Conservation (phyloP, 345 rosid genomes). For the Eucalyptus pauciflora region DNA sequence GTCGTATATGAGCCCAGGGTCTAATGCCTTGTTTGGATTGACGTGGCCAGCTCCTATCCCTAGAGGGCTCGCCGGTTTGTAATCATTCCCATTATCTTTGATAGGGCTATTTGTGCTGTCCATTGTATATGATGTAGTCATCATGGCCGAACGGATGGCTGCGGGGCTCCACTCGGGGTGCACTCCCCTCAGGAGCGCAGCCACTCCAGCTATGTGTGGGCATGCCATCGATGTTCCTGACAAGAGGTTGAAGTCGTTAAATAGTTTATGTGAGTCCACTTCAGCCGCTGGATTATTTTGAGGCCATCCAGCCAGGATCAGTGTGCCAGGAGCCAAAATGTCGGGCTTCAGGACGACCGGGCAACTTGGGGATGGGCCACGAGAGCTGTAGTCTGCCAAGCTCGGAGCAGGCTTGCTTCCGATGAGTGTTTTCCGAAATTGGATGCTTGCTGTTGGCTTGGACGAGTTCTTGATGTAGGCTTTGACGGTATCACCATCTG, state of each 20-base stretch:
- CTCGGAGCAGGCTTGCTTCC: slow-evolving; percentile 32
- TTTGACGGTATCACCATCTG: background rate
- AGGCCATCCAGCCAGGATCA: slow-evolving; percentile 34
- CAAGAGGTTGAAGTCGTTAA: slow-evolving; percentile 15
- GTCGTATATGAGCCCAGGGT: slow-evolving; percentile 24
- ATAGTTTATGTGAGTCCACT: background rate
- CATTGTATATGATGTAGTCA: slow-evolving; percentile 25
- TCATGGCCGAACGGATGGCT: slow-evolving; percentile 32
- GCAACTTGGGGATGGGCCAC: slow-evolving; percentile 42
- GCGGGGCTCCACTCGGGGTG: slow-evolving; percentile 44
- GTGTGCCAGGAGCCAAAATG: slow-evolving; percentile 37
- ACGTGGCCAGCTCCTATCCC: slow-evolving; percentile 35
- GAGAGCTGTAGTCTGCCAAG: slow-evolving; percentile 24
- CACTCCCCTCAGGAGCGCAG: slow-evolving; percentile 30
- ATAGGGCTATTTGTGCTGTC: slow-evolving; percentile 18
- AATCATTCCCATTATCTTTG: slow-evolving; percentile 22
- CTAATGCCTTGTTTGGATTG: slow-evolving; percentile 18
- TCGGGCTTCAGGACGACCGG: slow-evolving; percentile 40
- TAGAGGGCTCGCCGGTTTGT: slow-evolving; percentile 22
- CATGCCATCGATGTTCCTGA: slow-evolving; percentile 55
- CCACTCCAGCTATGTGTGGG: slow-evolving; percentile 46
- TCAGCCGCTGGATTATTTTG: background rate
- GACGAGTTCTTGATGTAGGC: slow-evolving; percentile 3
- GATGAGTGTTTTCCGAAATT: slow-evolving; percentile 23
- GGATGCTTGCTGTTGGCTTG: slow-evolving; percentile 17